Conservation (phyloP, 257 asterid species). For the Gynochthodes officinalis region DNA sequence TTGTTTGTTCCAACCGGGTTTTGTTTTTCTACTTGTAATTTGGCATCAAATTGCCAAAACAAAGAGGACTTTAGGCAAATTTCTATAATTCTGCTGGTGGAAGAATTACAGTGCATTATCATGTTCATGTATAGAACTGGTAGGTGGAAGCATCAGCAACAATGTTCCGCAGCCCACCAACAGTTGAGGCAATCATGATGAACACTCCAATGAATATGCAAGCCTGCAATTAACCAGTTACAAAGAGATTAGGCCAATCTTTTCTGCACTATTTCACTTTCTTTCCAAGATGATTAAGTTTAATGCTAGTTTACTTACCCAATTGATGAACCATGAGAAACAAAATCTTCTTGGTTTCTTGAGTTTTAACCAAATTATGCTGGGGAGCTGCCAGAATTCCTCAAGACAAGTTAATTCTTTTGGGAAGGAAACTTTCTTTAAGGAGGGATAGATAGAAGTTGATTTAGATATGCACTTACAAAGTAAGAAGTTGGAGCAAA, state of each 20-base stretch:
- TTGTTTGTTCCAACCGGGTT: background rate
- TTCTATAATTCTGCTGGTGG: background rate
- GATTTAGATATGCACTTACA: slow-evolving; percentile 39
- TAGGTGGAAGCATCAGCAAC: slow-evolving; percentile 68
- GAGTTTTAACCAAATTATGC: slow-evolving; percentile 75
- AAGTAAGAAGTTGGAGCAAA: slow-evolving; percentile 91
- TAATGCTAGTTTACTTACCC: slow-evolving; percentile 44
- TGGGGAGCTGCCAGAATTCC: slow-evolving; percentile 58
- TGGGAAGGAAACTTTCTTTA: background rate
- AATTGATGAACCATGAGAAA: slow-evolving; percentile 71
- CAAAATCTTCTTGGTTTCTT: slow-evolving; percentile 75
- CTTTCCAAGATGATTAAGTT: background rate
- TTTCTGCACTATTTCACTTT: background rate
- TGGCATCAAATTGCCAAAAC: background rate
- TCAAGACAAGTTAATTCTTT: background rate
- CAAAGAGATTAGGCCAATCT: background rate
- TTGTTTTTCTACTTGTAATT: background rate
- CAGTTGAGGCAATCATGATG: slow-evolving; percentile 77
- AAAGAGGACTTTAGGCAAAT: background rate
- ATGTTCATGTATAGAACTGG: slow-evolving; percentile 55
- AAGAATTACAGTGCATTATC: background rate
- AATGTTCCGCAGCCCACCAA: slow-evolving; percentile 81
- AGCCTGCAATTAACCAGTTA: slow-evolving; percentile 29
- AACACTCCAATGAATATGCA: slow-evolving; percentile 55
- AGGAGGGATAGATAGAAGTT: background rate